Percentiles rank a stretch among this genome's conserved stretches.
Evolutionary conservation across 805 yeast genomes (phyloP).

Genomic region (Metschnikowia cerradonensis): DNA sequence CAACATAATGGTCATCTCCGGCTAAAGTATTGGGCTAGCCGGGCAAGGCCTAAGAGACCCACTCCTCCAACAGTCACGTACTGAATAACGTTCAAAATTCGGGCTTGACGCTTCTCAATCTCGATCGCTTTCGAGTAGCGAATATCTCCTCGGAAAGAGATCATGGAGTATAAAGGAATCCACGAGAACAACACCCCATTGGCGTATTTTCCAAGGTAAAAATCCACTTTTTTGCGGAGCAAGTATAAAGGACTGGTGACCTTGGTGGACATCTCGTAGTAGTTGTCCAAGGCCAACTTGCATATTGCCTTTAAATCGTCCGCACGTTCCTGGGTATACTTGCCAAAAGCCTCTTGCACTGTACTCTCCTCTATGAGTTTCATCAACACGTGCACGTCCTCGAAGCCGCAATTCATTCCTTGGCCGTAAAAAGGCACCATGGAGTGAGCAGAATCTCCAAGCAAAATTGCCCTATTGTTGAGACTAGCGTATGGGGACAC

Average conservation of each 20-base stretch:
- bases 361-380: slow-evolving; percentile 43
- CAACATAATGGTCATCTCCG: neutral
- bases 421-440: slow-evolving; percentile 99
- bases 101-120: slow-evolving; percentile 51
- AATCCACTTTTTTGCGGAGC: slow-evolving; percentile 66
- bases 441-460: slow-evolving; percentile 94
- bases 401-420: slow-evolving; percentile 95
- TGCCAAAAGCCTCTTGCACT: slow-evolving; percentile 47
- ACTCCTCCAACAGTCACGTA: slow-evolving; percentile 15
- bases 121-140: slow-evolving; percentile 66
- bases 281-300: slow-evolving; percentile 74
- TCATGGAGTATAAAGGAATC: slow-evolving; percentile 91
- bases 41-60: slow-evolving; percentile 10
- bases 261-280: slow-evolving; percentile 80
- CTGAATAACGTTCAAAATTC: slow-evolving; percentile 38
- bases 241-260: slow-evolving; percentile 61
- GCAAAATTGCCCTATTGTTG: slow-evolving; percentile 56
- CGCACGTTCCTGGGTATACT: slow-evolving; percentile 53
- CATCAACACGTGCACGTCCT: slow-evolving; percentile 72
- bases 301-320: slow-evolving; percentile 72
- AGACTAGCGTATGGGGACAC: slow-evolving; percentile 66
- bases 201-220: slow-evolving; percentile 51
- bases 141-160: slow-evolving; percentile 81
- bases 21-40: slow-evolving; percentile 10
- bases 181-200: slow-evolving; percentile 50